Conservation (phyloP, 2,329 filamentous ascomycete species). For the Stachybotrys chartarum region DNA sequence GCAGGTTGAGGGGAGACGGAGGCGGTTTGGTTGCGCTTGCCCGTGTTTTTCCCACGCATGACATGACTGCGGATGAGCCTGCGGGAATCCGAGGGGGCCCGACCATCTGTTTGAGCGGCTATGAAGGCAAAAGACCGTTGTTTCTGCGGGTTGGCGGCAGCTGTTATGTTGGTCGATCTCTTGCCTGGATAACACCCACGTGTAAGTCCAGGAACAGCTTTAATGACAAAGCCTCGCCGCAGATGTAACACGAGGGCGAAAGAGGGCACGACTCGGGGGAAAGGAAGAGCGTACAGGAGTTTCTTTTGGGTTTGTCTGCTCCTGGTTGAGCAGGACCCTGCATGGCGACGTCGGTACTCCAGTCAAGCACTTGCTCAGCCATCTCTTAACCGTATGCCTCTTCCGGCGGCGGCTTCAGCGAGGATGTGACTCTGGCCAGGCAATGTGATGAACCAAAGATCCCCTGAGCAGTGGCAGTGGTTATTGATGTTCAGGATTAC, state of each 20-base stretch:
- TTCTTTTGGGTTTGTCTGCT: background rate
- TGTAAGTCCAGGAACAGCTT: no score
- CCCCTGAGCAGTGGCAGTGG: background rate
- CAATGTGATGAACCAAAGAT: background rate
- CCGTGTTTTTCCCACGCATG: constrained; percentile 18
- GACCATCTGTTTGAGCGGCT: background rate
- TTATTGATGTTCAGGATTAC: background rate
- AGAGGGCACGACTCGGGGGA: no score
- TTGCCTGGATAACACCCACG: no score
- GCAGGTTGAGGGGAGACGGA: background rate
- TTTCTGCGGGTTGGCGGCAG: background rate
- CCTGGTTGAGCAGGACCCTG: background rate
- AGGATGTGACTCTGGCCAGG: no score
- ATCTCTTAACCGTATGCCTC: background rate
- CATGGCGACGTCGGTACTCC: background rate
- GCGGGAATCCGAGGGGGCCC: constrained; percentile 7
- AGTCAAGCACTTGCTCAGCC: background rate
- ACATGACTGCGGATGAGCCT: constrained; percentile 19
- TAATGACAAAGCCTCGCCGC: no score
- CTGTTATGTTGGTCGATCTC: no score
- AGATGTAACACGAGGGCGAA: no score
- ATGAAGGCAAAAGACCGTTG: background rate
- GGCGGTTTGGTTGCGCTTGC: background rate
- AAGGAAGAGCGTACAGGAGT: no score
- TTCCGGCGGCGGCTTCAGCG: no score